Evolutionary conservation across 768 basidiomycete species (phyloP).

Genomic region (Crucibulum laeve): DNA sequence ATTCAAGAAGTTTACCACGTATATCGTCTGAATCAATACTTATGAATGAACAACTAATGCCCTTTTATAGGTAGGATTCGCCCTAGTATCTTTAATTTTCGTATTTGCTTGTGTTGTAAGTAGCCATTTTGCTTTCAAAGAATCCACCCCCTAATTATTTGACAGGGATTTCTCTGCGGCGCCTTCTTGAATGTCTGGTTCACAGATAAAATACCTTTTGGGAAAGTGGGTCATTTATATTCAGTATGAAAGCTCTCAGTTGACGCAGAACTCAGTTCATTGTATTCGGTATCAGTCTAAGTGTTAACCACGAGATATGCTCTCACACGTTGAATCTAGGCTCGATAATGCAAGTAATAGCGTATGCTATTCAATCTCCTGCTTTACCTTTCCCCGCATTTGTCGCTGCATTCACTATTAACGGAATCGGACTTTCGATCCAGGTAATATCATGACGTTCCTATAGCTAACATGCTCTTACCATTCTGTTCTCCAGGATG

Average conservation of each 20-base stretch:
- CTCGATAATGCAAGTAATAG: constrained; percentile 46
- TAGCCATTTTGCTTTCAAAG: neutral
- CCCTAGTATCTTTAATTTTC: constrained; percentile 60
- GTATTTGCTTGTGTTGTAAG: constrained; percentile 34
- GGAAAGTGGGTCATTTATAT: constrained; percentile 26
- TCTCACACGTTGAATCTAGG: constrained; percentile 26
- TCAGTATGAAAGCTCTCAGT: constrained; percentile 2
- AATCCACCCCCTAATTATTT: neutral
- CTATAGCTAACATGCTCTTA: neutral
- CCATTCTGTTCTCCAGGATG: constrained; percentile 38
- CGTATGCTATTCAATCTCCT: constrained; percentile 47
- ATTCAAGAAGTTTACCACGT: constrained; percentile 51
- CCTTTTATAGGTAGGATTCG: constrained; percentile 37
- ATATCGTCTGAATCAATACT: constrained; percentile 16
- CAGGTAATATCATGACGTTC: constrained; percentile 28
- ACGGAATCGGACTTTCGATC: constrained; percentile 37
- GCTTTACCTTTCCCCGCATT: constrained; percentile 65
- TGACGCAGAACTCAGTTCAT: constrained; percentile 10
- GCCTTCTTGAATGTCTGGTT: constrained; percentile 34
- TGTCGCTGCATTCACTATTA: constrained; percentile 40
- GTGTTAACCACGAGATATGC: neutral
- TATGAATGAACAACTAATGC: neutral
- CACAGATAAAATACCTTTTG: constrained; percentile 35
- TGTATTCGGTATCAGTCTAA: constrained; percentile 10
- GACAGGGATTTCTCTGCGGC: constrained; percentile 36